Base-by-base conservation (phyloP, 2,329 filamentous ascomycete species). In the Fusarium dimerum region DNA sequence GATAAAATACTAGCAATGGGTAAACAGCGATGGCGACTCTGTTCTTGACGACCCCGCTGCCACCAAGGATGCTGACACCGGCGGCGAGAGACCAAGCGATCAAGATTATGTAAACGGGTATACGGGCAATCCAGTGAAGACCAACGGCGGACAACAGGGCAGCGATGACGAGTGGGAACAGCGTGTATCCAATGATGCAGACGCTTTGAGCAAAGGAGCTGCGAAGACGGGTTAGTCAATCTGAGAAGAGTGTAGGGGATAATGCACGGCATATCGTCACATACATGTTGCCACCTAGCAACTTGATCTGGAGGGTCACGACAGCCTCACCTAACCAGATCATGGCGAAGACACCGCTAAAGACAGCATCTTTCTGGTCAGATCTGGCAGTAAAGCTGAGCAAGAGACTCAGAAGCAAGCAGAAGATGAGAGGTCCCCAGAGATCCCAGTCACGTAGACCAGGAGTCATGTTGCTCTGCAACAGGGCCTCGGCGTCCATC, bases 161-260 rank as follows among this genome's bases (percentile, higher is more conserved):
- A 8, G 95, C 95, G 62, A 99, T 89, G 64, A 97, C 94, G 48
- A 99, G 84, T 2, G 94, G 94, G 76, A 99, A 99, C 50, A 99
- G 84, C 1, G 94, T 99, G 74, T 99, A 99, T 43, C 94, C 94
- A 69, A 99, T 99, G 65, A 99, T 95, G 73, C 92, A 97, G 62
- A 99, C 84, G 52, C 92, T 96, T 73, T 99, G 94, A 68, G 96
- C 94, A 72, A 99, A 99, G 16, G 94, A 97, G 66, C 93, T 97
- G 69, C 46, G 32, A 29, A 12, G 34, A 3, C 43, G 16, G 32
- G 56, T 68, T 60, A 70, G 66, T 44, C 52, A 12, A 32, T 15
- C 9, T n/a, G 46, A 15, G 10, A 8, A 18, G 18, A 6, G 20
- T 17, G 15, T 20, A 13, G 17, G 6, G 38, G 26, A 20, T 15